Evolutionary conservation across 495 filamentous ascomycete genomes (phyloP).

Genomic region (Peziza echinospora): DNA sequence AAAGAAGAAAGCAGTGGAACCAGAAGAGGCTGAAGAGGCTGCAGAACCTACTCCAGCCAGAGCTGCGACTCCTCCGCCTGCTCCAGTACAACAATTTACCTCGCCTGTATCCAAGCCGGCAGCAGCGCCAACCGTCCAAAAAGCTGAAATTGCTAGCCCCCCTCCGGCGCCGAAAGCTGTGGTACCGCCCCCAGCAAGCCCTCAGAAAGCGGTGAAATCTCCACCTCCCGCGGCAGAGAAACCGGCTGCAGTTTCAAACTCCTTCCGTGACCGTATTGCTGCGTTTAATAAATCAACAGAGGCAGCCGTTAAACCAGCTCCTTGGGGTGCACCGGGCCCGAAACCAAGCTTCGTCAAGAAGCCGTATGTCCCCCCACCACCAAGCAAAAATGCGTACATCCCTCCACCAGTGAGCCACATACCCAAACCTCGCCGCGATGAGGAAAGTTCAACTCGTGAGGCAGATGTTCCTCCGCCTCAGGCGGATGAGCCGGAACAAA

Average conservation of each 20-base stretch:
- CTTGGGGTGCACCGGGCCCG: constrained; percentile 54
- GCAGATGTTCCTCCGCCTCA: constrained; percentile 38
- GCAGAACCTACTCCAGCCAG: constrained; percentile 11
- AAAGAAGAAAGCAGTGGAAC: constrained; percentile 52
- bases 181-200: constrained; percentile 22
- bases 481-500: constrained; percentile 39
- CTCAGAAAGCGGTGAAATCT: constrained; percentile 1
- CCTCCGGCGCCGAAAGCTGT: constrained; percentile 13
- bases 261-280: constrained; percentile 87
- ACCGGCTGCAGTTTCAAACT: constrained; percentile 33
- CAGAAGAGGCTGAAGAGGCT: constrained; percentile 13
- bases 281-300: constrained; percentile 85
- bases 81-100: constrained; percentile 16
- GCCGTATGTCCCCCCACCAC: constrained; percentile 91
- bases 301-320: constrained; percentile 44
- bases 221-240: constrained; percentile 60
- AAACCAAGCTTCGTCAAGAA: constrained; percentile 72
- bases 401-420: constrained; percentile 37
- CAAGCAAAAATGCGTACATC: constrained; percentile 79
- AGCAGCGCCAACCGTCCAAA: not conserved
- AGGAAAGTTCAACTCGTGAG: constrained; percentile 42
- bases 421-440: constrained; percentile 59
- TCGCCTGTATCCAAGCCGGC: not conserved
- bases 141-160: constrained; percentile 14
- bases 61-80: constrained; percentile 22